Evolutionary conservation across 106 monocot species (phyloP).

Genomic region (Alisma plantagoaquatica): DNA sequence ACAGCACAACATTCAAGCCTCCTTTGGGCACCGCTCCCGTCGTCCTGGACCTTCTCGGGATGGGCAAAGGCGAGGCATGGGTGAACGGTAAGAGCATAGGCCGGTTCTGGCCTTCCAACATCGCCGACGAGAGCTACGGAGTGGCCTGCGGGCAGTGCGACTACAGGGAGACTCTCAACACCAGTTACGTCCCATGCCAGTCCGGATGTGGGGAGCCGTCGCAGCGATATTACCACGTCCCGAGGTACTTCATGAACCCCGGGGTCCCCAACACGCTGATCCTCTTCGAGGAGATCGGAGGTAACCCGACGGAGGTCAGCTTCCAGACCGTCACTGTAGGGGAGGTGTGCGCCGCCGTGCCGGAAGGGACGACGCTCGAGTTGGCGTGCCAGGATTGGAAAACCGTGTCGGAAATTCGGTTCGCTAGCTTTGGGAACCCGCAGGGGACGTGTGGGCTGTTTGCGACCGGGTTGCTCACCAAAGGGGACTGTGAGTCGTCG

Average conservation of each 20-base stretch:
- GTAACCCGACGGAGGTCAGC: constrained; percentile 4
- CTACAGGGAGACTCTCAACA: constrained; percentile 4
- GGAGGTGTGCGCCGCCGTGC: background rate
- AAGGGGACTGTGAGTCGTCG: background rate
- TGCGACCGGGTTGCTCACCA: background rate
- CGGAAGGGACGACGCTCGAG: background rate
- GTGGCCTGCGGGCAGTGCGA: constrained; percentile 12
- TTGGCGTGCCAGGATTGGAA: background rate
- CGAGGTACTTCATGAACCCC: constrained; percentile 3
- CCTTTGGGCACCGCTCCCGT: constrained; percentile 17
- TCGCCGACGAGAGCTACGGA: background rate
- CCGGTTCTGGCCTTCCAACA: constrained; percentile 12
- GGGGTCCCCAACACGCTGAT: background rate
- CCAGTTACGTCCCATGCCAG: background rate
- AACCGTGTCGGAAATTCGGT: background rate
- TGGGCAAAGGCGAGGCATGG: constrained; percentile 23
- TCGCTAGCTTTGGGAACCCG: background rate
- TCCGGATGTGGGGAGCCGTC: constrained; percentile 14
- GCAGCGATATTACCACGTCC: constrained; percentile 21
- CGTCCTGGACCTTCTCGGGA: constrained; percentile 21
- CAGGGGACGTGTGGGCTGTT: background rate
- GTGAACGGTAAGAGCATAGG: constrained; percentile 26
- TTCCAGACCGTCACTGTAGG: constrained; percentile 4
- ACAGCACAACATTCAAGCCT: constrained; percentile 57
- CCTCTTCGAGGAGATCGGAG: constrained; percentile 12